Evolutionary conservation across 139 green algal genomes (phyloP), one percentile per base, ranked within the genome.

Genomic region (Coelastrella sp.): DNA sequence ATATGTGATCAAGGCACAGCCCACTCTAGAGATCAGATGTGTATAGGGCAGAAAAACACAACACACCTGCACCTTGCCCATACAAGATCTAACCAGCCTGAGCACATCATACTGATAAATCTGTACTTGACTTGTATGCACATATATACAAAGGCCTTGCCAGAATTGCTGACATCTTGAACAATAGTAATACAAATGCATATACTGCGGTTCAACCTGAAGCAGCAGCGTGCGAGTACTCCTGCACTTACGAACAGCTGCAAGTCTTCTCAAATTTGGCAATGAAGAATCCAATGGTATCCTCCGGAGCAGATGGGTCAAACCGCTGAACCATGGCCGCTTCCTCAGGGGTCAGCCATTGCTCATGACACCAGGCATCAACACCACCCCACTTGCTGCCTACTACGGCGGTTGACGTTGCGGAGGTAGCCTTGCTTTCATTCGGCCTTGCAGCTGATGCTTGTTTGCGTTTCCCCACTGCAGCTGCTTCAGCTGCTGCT

Each of bases 211-310:
- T 5, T 49, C 35, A 49, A 49, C 35, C 35, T 49, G 35, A 49
- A 49, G 35, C 35, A 49, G 35, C 35, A 49, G 35, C 35, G 35
- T 49, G 35, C 35, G 35, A 3, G 35, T 70, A 70, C 11, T 70
- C 12, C 12, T 3, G n/a, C 68, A 76, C 8, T 8, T 8, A 25
- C 68, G 3, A 76, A 24, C 61, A 73, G 81, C 81, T 86, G 59
- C 59, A 75, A 15, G 59, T n/a, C 68, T 97, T 97, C 15, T 84
- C n/a, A 73, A 99, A 97, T 81, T 97, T 97, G 15, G 96, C 95
- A 15, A 99, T 95, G 86, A 99, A 99, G 91, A 99, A 99, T 1
- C 95, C 97, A 4, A 98, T 98, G 8, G 96, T 97, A 90, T 99
- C 97, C 19, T 78, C 70, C 1, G 61, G 49, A 15, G 73, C 92